phyloP scores from a whole-genome alignment of 179 eudicot genomes.

The Spergularia azorica region DNA sequence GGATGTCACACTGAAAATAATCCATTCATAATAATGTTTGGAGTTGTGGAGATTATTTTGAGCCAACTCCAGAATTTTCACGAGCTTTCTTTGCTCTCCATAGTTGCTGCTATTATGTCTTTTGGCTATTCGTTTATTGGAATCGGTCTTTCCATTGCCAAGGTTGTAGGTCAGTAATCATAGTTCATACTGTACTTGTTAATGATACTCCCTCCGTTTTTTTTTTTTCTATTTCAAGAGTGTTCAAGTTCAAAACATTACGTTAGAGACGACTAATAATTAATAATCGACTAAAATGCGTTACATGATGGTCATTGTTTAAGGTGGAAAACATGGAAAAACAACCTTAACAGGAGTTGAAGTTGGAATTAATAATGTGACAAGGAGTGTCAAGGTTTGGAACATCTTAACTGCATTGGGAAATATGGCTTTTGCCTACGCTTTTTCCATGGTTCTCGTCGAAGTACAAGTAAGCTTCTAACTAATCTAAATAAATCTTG shows the following conservation, averaged over 20 bases:
- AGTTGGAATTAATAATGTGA: conserved; percentile 32
- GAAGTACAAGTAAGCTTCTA: conserved; percentile 45
- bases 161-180: conserved; percentile 40
- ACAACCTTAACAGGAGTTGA: conserved; percentile 46
- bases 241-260: too few species aligned
- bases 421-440: conserved; percentile 62
- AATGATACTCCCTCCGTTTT: too few species aligned
- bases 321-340: conserved; percentile 32
- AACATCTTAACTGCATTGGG: conserved; percentile 50
- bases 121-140: conserved; percentile 61
- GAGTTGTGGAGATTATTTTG: conserved; percentile 38
- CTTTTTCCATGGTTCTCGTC: conserved; percentile 48
- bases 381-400: conserved; percentile 42
- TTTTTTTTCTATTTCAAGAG: too few species aligned
- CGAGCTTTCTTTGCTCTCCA: conserved; percentile 54
- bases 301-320: conserved; percentile 12
- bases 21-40: conserved; percentile 43
- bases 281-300: not conserved
- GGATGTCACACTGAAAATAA: conserved; percentile 46
- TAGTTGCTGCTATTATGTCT: conserved; percentile 59
- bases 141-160: conserved; percentile 53
- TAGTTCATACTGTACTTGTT: too few species aligned
- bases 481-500: too few species aligned
- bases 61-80: conserved; percentile 69
- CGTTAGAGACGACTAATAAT: too few species aligned